Base-by-base conservation (phyloP, 1,284 basidiomycete genomes). In the Puccinia triticina region DNA sequence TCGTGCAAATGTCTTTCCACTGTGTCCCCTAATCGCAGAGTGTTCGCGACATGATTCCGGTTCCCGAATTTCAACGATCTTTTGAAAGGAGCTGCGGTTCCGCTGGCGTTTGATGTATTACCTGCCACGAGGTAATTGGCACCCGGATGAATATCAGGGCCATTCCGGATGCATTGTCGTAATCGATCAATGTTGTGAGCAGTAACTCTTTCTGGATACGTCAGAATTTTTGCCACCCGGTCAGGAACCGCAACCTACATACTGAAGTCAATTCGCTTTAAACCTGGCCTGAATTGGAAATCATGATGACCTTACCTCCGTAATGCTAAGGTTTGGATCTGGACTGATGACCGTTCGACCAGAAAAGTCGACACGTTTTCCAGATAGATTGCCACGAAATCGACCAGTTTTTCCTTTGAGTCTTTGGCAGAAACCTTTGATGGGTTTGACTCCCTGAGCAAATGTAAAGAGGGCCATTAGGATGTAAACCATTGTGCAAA, bases 351-450 rank as follows among this genome's bases (percentile, higher is more conserved):
- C 97, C 7, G 97, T 99, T 85, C 97, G 93, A 23, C 93, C 97
- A 0, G 96, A 98, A 87, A 99, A 99, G 88, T 99, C 97, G 85
- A 99, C 97, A 88, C 97, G 94, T 88, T 99, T 99, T 84, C 97
- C 97, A 0, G 96, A 98, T 26, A 99, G 90, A 87, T 99, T 99
- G 43, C 97, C 97, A 87, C 97, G 91, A 89, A 99, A 99, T 82
- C 97, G 95, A 86, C 97, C 97, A 88, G 98, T 95, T 87, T 99
- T 99, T 66, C 97, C 97, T 89, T 99, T 99, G 83, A 99, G 89
- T 26, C 97, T 93, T 87, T 99, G 97, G 75, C 98, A 97, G 86
- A 99, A 98, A 21, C 97, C 97, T 83, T 95, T 92, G 85, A 96
- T 96, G 2, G 96, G 95, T 86, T 96, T 96, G 87, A 93, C 91